phyloP scores from a whole-genome alignment of 1,139 yeast genomes.

The Meyerozyma guilliermondii region DNA sequence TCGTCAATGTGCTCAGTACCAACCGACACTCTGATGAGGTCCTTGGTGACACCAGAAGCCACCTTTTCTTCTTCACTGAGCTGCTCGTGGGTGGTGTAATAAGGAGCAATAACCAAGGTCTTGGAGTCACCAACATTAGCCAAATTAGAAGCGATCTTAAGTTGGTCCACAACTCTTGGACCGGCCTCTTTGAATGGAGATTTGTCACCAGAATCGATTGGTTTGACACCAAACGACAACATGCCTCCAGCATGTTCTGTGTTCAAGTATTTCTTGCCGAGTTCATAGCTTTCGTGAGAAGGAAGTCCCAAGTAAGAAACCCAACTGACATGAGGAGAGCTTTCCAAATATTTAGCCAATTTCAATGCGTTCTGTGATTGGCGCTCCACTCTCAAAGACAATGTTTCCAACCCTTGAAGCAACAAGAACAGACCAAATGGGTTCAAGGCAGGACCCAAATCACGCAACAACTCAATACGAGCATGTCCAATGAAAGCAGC shows the following conservation, averaged over 20 bases:
- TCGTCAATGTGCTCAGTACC: constrained; percentile 92
- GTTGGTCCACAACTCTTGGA: constrained; percentile 74
- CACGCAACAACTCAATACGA: constrained; percentile 85
- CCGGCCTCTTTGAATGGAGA: constrained; percentile 70
- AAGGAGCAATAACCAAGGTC: constrained; percentile 92
- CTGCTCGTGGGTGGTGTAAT: constrained; percentile 93
- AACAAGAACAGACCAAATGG: constrained; percentile 87
- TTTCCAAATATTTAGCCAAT: constrained; percentile 74
- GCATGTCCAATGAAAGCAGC: constrained; percentile 75
- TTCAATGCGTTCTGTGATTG: constrained; percentile 80
- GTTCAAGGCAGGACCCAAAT: constrained; percentile 82
- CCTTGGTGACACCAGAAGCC: constrained; percentile 82
- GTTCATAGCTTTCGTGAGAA: constrained; percentile 76
- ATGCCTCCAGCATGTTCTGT: constrained; percentile 79
- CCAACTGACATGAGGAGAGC: constrained; percentile 70
- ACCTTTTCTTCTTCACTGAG: constrained; percentile 73
- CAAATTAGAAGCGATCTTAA: constrained; percentile 82
- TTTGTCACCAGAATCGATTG: constrained; percentile 38
- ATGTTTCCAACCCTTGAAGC: constrained; percentile 88
- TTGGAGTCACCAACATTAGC: constrained; percentile 97
- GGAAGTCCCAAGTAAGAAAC: constrained; percentile 90
- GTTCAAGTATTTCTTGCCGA: constrained; percentile 73
- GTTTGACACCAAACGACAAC: constrained; percentile 83
- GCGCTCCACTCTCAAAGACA: constrained; percentile 90
- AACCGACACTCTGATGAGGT: constrained; percentile 80